Evolutionary conservation across 176 grass and related monocot species (phyloP), one percentile per base, ranked within the genome.

Genomic region (Rhipidocladum racemiflorum): DNA sequence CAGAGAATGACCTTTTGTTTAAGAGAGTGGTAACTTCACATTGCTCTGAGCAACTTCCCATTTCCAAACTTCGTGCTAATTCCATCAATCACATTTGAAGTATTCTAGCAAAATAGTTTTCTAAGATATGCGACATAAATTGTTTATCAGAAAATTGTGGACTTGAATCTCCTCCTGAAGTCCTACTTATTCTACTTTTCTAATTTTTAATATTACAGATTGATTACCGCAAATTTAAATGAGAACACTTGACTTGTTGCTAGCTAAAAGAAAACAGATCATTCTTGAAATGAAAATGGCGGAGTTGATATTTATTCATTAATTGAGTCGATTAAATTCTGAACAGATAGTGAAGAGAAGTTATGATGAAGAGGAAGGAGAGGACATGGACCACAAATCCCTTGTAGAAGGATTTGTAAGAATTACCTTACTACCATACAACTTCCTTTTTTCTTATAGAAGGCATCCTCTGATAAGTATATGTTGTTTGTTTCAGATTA

Each of bases 401-500:
- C 73, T 95, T 40, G 55, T 60, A 72, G 90, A 98, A 86, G 96
- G 96, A 95, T 93, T 90, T 70, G 96, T 98, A 84, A 98, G 95
- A 61, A 88, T 61, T 39, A 51, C 43, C 51, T 50, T 80, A 72
- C 51, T 79, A 56, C 20, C 8, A 83, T 73, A 61, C 24, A 65
- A 18, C 15, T 70, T 85, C 21, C 25, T 12, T 83, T 61, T 88
- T 88, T 75, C 21, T 80, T 35, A 42, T 48, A 34, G 5, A 55
- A 36, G 20, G 27, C 4, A 65, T 46, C 13, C 80, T 27, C 57
- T 71, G 72, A 71, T 77, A 84, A 68, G 3, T 43, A 65, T 39
- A 65, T 79, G 9, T 85, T 79, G 46, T 85, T 89, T 90, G n/a
- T 80, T 84, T 42, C 82, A 98, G 96, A 93, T 98, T 48, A 86